Evolutionary conservation across 345 rosid species (phyloP).

Genomic region (Eucalyptus erythrocorys): DNA sequence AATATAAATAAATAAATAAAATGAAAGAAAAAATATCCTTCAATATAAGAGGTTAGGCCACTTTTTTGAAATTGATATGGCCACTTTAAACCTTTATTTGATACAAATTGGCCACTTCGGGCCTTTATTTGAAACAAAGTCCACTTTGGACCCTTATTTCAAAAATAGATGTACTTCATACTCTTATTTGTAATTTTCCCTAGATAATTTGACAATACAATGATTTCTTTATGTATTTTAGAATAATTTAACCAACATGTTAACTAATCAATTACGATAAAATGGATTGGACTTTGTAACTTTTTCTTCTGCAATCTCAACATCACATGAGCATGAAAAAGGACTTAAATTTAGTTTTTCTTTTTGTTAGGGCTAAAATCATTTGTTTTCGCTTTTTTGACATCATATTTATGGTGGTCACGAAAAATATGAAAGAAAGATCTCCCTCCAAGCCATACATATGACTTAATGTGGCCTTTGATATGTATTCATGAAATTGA

Average conservation of each 20-base stretch:
- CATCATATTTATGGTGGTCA: background rate
- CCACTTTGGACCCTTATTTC: accelerated
- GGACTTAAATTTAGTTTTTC: background rate
- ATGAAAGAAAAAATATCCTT: too few species aligned
- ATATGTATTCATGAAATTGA: background rate
- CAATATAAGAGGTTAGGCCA: too few species aligned
- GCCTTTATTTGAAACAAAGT: too few species aligned
- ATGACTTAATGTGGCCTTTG: background rate
- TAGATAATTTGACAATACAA: background rate
- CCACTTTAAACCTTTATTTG: too few species aligned
- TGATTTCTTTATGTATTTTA: background rate
- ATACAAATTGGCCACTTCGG: accelerated
- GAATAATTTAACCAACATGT: background rate
- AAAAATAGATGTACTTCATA: accelerated
- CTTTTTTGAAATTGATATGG: too few species aligned
- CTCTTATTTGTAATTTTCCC: too few species aligned
- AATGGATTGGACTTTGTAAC: background rate
- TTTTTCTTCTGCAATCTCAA: background rate
- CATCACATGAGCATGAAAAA: background rate
- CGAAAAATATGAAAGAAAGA: too few species aligned
- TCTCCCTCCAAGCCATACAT: background rate
- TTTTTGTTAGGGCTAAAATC: background rate
- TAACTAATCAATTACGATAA: background rate
- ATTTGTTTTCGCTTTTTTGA: background rate
- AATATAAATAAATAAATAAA: accelerated